Percentiles rank a stretch among this genome's conserved stretches.
phyloP scores from a whole-genome alignment of 129 eudicot genomes.

The Tagetes erecta region DNA sequence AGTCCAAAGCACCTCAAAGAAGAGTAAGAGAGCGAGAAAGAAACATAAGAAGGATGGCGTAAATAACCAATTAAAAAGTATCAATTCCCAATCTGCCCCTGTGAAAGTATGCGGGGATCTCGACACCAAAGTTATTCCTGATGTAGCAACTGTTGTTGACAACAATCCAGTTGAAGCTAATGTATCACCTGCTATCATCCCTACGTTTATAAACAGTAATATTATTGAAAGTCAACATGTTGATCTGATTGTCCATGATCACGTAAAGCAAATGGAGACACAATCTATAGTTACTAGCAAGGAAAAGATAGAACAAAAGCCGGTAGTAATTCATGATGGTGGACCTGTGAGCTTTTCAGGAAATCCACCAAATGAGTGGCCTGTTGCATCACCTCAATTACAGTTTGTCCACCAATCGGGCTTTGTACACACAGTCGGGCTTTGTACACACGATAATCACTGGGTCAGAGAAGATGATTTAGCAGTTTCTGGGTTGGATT shows the following conservation, averaged over 20 bases:
- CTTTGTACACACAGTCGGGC: slow-evolving; percentile 52
- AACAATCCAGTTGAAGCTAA: slow-evolving; percentile 22
- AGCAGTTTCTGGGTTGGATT: slow-evolving; percentile 78
- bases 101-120: slow-evolving; percentile 28
- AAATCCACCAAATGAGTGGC: slow-evolving; percentile 80
- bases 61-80: slow-evolving; percentile 33
- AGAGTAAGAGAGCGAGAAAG: slow-evolving; percentile 59
- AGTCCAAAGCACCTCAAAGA: slow-evolving; percentile 48
- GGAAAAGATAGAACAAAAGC: slow-evolving; percentile 41
- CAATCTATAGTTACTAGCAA: slow-evolving; percentile 32
- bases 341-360: slow-evolving; percentile 41
- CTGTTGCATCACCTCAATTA: slow-evolving; percentile 61
- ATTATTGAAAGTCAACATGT: slow-evolving; percentile 20
- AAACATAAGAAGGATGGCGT: slow-evolving; percentile 47
- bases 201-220: slow-evolving; percentile 25
- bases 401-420: slow-evolving; percentile 62
- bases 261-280: slow-evolving; percentile 31
- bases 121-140: slow-evolving; percentile 13
- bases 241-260: slow-evolving; percentile 21
- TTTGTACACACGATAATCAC: slow-evolving; percentile 55
- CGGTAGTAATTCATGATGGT: slow-evolving; percentile 30
- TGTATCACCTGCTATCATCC: slow-evolving; percentile 22
- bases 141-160: slow-evolving; percentile 24
- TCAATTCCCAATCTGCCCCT: slow-evolving; percentile 35
- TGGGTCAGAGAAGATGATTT: slow-evolving; percentile 88